A percentile compares a stretch with the other conserved stretches of the same genome.
Conservation (phyloP, 768 basidiomycete genomes). For the Chalciporus sphaerocephalus region DNA sequence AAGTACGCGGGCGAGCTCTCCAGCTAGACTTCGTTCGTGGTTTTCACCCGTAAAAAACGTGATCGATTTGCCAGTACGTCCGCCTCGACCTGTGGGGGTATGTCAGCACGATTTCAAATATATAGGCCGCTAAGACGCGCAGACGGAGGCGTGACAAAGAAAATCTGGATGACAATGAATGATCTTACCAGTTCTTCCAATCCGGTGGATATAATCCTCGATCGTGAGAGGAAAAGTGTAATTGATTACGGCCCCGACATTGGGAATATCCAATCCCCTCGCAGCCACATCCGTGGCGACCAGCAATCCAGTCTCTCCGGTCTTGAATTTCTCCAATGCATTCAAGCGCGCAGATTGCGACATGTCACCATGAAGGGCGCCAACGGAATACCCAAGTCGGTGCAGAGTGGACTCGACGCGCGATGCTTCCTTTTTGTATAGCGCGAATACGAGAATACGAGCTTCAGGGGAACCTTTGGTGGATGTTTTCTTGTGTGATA, state of each 20-base stretch:
- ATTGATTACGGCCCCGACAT: slow-evolving; percentile 91
- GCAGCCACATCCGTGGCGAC: slow-evolving; percentile 99
- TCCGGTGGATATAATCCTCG: slow-evolving; percentile 89
- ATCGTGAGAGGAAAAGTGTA: slow-evolving; percentile 98
- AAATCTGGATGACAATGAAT: no score
- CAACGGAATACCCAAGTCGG: slow-evolving; percentile 72
- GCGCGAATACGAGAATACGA: slow-evolving; percentile 85
- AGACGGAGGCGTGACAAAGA: background rate
- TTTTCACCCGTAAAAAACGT: slow-evolving; percentile 96
- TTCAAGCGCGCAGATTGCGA: slow-evolving; percentile 79
- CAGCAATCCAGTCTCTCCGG: slow-evolving; percentile 71
- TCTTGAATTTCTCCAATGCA: slow-evolving; percentile 83
- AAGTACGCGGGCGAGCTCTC: slow-evolving; percentile 88
- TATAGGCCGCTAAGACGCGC: background rate
- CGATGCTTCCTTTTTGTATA: slow-evolving; percentile 96
- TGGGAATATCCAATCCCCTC: slow-evolving; percentile 93
- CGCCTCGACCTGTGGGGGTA: slow-evolving; percentile 69
- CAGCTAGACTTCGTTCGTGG: slow-evolving; percentile 82
- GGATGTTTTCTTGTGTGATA: slow-evolving; percentile 60
- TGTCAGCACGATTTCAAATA: slow-evolving; percentile 1
- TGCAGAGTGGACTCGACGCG: slow-evolving; percentile 80
- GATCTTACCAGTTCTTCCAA: slow-evolving; percentile 75
- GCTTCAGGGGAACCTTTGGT: slow-evolving; percentile 47
- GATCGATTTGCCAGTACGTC: slow-evolving; percentile 83
- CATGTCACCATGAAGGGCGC: slow-evolving; percentile 88